Base-by-base conservation (phyloP, 306 rosid species). In the Rubus parviflorus region DNA sequence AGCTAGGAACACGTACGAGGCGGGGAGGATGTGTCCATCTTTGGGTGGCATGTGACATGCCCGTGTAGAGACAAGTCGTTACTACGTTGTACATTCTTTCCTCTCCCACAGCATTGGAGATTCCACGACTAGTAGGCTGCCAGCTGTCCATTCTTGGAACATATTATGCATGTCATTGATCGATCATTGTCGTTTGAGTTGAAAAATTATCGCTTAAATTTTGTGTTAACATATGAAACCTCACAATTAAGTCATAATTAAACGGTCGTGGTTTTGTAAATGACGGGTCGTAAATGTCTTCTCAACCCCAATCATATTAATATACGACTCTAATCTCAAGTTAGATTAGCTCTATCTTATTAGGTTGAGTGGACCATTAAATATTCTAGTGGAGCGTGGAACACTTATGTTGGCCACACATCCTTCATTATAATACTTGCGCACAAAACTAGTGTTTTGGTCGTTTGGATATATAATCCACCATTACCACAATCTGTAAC, bases 391-490 rank as follows among this genome's bases (percentile, higher is more conserved):
- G 25, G 83, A 46, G 82, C 30, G 81, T 80, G 77, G 23, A 53
- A 40, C 56, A 67, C 80, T 68, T 53, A 69, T 69, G 87, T 47
- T 38, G 15, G 77, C 15, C 82, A 80, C 84, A 62, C 80, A 52
- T 40, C 37, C 53, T 60, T 10, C 75, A n/a, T 58, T 70, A 41
- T 5, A 19, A 68, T 54, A 30, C n/a, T 2, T 40, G 64, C 37
- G 9, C 3, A 40, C 49, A 43, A 43, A 13, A 0, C 35, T 46
- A 68, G 6, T 42, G 54, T 79, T 42, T 8, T 49, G 76, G 65
- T 49, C n/a, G n/a, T n/a, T n/a, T n/a, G n/a, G n/a, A 45, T 45
- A 45, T 6, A 30, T 1, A 41, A 63, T 22, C 83, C 83, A 71
- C 77, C 47, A 65, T 45, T 17, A 9, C 40, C 42, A 16, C 46